A percentile compares a stretch with the other conserved stretches of the same genome.
phyloP scores from a whole-genome alignment of 106 monocot genomes.

The Vanilla planifolia region DNA sequence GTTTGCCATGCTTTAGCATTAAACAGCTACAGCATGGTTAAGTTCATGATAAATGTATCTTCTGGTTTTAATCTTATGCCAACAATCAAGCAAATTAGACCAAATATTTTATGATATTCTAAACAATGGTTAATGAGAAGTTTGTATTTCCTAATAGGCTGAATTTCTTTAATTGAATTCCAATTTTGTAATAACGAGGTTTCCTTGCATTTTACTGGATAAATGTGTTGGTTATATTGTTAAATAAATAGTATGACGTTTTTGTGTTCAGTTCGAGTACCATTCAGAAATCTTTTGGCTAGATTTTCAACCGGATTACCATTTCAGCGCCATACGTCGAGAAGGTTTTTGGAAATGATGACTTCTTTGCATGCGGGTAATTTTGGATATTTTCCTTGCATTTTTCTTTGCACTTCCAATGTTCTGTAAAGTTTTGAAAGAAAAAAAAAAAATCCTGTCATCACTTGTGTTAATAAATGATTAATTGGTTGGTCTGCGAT shows the following conservation, averaged over 20 bases:
- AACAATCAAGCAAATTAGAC: too few relatives aligned
- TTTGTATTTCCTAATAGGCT: neutral
- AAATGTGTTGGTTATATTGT: too few relatives aligned
- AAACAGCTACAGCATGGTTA: neutral
- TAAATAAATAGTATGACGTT: too few relatives aligned
- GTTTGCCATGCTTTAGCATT: too few relatives aligned
- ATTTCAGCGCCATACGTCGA: conserved; percentile 6
- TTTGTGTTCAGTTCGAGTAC: neutral
- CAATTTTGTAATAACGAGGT: neutral
- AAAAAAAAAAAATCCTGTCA: too few relatives aligned
- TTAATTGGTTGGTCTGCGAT: too few relatives aligned
- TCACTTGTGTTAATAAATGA: too few relatives aligned
- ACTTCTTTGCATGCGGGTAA: neutral
- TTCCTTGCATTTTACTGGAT: too few relatives aligned
- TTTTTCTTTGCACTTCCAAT: neutral
- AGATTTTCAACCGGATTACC: conserved; percentile 5
- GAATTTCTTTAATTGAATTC: neutral
- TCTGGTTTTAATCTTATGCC: too few relatives aligned
- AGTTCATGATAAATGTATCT: neutral
- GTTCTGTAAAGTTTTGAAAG: too few relatives aligned
- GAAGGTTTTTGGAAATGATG: conserved; percentile 4
- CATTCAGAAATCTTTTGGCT: neutral
- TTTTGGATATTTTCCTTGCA: neutral
- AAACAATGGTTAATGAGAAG: too few relatives aligned
- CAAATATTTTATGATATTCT: too few relatives aligned